phyloP scores from a whole-genome alignment of 1,139 yeast species.

The Candida glucosophila region DNA sequence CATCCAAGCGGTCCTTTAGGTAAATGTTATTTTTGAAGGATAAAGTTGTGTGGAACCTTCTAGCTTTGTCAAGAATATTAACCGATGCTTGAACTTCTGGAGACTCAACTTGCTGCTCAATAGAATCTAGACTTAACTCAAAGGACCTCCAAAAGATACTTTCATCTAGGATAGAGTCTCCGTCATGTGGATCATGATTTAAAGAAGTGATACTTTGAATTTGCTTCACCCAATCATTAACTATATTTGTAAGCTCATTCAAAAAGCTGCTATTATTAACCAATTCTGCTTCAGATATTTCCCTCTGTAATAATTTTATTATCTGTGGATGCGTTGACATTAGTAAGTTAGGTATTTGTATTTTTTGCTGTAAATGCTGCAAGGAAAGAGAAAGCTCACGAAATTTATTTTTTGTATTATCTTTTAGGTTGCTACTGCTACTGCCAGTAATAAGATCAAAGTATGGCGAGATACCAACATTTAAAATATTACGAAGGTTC shows the following conservation, averaged over 20 bases:
- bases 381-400: slow-evolving; percentile 63
- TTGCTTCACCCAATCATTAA: slow-evolving; percentile 65
- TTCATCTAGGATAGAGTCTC: slow-evolving; percentile 57
- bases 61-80: slow-evolving; percentile 57
- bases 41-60: slow-evolving; percentile 72
- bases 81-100: slow-evolving; percentile 52
- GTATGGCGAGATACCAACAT: slow-evolving; percentile 32
- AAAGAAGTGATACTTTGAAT: slow-evolving; percentile 52
- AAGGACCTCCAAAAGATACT: slow-evolving; percentile 72
- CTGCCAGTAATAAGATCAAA: slow-evolving; percentile 21
- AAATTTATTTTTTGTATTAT: slow-evolving; percentile 51
- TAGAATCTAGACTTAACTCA: slow-evolving; percentile 50
- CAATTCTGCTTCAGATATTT: slow-evolving; percentile 15
- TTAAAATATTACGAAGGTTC: slow-evolving; percentile 49
- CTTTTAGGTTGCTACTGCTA: slow-evolving; percentile 10
- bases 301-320: slow-evolving; percentile 14
- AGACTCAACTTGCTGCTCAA: slow-evolving; percentile 51
- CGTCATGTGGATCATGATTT: slow-evolving; percentile 45
- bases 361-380: slow-evolving; percentile 59
- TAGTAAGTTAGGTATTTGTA: slow-evolving; percentile 59
- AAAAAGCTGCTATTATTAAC: slow-evolving; percentile 34
- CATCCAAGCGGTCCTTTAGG: slow-evolving; percentile 45
- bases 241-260: slow-evolving; percentile 58
- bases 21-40: slow-evolving; percentile 71
- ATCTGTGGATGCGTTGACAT: slow-evolving; percentile 48